Base-by-base conservation (phyloP, 768 basidiomycete species). In the Tylopilus vinaceipallidus region DNA sequence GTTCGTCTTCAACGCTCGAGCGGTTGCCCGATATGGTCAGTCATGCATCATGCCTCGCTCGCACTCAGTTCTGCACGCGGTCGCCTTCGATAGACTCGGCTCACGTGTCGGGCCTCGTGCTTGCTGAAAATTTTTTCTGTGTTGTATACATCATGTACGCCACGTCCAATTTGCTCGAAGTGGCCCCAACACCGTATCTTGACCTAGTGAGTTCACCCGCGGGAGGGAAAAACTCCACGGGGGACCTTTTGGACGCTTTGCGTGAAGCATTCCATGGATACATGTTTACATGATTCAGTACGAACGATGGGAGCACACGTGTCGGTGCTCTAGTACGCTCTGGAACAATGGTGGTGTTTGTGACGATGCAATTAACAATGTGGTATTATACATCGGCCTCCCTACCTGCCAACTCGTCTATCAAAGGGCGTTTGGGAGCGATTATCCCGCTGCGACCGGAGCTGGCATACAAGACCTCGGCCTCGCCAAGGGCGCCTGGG, bases 401-500 rank as follows among this genome's bases (percentile, higher is more conserved):
- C 52, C 29, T 56, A 27, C 24, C 27, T 36, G 57, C 56, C 52
- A 54, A 34, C 35, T 61, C 66, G 38, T 56, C 61, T 52, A 62
- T 51, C 39, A 68, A 53, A 0, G 50, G 63, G 10, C 66, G 66
- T 53, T 58, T 68, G 30, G 70, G 70, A 33, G 62, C 65, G n/a
- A 60, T 36, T 33, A 63, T 65, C 34, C 59, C 65, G 57, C 78
- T 84, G 58, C 76, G 80, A 20, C 82, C 85, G 1, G 85, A 80
- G 63, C 86, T 87, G 45, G 76, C 83, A 62, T 86, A 84, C 64
- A 81, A 66, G 24, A 87, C 73, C 68, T 91, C 88, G 5, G 83
- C 71, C 58, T 79, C 76, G 13, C 77, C 79, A 22, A 88, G 63
- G 42, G 75, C 71, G 23, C 78, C 78, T 6, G 87, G 75, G 2